Conservation (phyloP, 768 basidiomycete genomes). For the Hypsizygus marmoreus region DNA sequence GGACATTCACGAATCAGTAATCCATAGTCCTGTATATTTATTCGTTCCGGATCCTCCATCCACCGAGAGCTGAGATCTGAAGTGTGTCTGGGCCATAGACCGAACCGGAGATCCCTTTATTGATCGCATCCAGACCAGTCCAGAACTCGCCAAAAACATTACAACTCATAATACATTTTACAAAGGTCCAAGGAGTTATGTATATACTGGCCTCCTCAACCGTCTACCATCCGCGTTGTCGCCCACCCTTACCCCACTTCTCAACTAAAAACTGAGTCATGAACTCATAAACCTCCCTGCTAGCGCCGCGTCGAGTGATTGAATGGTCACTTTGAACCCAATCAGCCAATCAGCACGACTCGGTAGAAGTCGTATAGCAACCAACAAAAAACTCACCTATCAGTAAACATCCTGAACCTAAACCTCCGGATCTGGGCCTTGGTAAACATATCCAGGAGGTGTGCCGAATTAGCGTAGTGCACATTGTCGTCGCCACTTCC, state of each 20-base stretch:
- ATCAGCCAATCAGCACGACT: constrained; percentile 17
- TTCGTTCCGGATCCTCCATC: constrained; percentile 15
- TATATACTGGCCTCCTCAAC: background rate
- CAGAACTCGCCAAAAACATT: constrained; percentile 7
- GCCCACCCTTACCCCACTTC: constrained; percentile 89
- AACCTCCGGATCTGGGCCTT: constrained; percentile 68
- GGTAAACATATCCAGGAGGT: constrained; percentile 92
- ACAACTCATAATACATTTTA: background rate
- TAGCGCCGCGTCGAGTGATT: constrained; percentile 73
- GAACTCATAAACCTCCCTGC: constrained; percentile 84
- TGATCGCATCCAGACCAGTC: constrained; percentile 14
- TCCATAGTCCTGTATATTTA: constrained; percentile 23
- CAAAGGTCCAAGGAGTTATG: background rate
- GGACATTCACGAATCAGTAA: constrained; percentile 15
- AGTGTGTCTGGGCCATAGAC: constrained; percentile 20
- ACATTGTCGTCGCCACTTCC: constrained; percentile 98
- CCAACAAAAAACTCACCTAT: constrained; percentile 60
- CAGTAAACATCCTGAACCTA: constrained; percentile 95
- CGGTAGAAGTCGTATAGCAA: constrained; percentile 11
- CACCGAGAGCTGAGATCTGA: constrained; percentile 15
- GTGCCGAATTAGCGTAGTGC: constrained; percentile 90
- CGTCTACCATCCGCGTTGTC: constrained; percentile 58
- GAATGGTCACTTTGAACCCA: constrained; percentile 67
- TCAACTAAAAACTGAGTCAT: constrained; percentile 84
- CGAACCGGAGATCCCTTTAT: background rate